Conservation (phyloP, 1,139 yeast genomes). For the Blastobotrys apis region DNA sequence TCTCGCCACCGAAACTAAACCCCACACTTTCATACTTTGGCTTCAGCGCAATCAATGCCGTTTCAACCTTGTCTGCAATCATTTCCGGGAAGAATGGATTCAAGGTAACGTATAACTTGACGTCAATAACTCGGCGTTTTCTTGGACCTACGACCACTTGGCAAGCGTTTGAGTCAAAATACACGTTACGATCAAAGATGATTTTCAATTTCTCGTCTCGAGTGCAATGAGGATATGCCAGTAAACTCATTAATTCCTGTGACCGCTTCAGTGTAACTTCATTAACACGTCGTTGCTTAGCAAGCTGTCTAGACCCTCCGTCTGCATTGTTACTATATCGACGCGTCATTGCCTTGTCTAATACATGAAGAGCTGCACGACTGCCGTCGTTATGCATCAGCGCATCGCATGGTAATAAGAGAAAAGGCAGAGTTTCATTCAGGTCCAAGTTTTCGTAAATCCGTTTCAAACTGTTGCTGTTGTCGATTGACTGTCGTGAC, state of each 20-base stretch:
- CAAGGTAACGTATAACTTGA: background rate
- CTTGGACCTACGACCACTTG: background rate
- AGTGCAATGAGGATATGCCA: background rate
- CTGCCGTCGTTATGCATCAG: too few species aligned
- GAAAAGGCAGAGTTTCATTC: too few species aligned
- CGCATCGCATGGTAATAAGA: too few species aligned
- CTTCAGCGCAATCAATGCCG: background rate
- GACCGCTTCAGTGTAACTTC: background rate
- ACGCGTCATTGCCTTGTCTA: too few species aligned
- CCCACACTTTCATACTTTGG: too few species aligned
- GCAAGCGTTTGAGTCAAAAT: background rate
- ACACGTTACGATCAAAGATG: background rate
- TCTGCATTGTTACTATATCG: too few species aligned
- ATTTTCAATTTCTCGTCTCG: too few species aligned
- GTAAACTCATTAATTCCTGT: background rate
- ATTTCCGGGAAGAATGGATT: slow-evolving; percentile 6
- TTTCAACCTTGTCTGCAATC: background rate
- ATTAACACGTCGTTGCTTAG: background rate
- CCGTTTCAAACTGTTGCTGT: too few species aligned
- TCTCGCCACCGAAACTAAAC: background rate
- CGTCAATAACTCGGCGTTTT: background rate
- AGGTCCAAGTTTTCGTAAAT: too few species aligned
- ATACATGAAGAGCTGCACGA: too few species aligned
- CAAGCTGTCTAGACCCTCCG: too few species aligned
- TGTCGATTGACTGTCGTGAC: too few species aligned